These are phyloP conservation scores for Spatholobus suberectus DNA, from an alignment of 306 rosid genomes.

Conservation along the genomic window DNA sequence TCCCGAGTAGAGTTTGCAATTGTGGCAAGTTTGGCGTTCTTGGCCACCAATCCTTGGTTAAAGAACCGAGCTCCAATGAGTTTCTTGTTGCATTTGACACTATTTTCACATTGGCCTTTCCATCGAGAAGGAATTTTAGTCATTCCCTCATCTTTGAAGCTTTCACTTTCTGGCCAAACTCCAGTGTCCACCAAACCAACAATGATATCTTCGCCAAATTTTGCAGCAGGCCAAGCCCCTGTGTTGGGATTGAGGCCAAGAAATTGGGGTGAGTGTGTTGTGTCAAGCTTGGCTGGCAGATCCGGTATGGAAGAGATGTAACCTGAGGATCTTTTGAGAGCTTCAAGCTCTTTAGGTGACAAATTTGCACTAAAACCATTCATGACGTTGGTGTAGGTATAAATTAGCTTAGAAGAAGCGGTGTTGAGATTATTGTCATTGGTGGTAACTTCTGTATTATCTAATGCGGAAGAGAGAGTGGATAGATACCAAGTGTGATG, in stretches of 20 bases:
- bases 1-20: slow-evolving; percentile 60
- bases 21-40: slow-evolving; percentile 34
- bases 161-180: slow-evolving; percentile 70
- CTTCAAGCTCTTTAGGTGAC: slow-evolving; percentile 55
- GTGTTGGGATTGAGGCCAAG: slow-evolving; percentile 50
- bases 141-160: slow-evolving; percentile 59
- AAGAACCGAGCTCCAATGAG: slow-evolving; percentile 75
- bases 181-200: slow-evolving; percentile 74
- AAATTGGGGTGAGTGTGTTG: slow-evolving; percentile 64
- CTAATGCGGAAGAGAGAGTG: slow-evolving; percentile 44
- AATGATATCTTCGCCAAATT: slow-evolving; percentile 58
- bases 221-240: slow-evolving; percentile 56
- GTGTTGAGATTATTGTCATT: not conserved
- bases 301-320: slow-evolving; percentile 55
- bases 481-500: slow-evolving; percentile 62
- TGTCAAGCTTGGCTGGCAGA: slow-evolving; percentile 46
- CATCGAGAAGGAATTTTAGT: slow-evolving; percentile 58
- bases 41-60: slow-evolving; percentile 57
- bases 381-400: slow-evolving; percentile 57
- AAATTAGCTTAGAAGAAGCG: slow-evolving; percentile 48
- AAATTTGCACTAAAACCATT: slow-evolving; percentile 68
- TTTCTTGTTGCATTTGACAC: slow-evolving; percentile 68
- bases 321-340: slow-evolving; percentile 55
- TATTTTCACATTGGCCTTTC: slow-evolving; percentile 65
- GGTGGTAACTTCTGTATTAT: not conserved